Base-by-base conservation (phyloP, 2,329 filamentous ascomycete species). In the Uncinocarpus reesii region DNA sequence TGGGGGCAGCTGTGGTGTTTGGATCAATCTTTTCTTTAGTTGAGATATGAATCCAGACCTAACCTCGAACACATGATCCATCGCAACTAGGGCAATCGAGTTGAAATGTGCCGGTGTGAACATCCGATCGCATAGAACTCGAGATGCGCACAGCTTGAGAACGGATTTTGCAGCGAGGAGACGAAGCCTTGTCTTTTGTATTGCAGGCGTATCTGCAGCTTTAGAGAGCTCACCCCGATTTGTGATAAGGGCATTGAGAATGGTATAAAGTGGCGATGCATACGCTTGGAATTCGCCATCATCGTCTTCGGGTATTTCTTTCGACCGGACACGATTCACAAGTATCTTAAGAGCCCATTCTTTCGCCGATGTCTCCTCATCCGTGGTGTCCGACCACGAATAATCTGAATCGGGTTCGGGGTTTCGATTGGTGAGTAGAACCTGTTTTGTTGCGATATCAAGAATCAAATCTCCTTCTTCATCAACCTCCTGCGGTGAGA, bases 331-430 rank as follows among this genome's bases (percentile, higher is more conserved):
- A 47, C 85, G 80, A 63, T 96, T 96, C 51, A 92, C 86, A 21
- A 96, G 73, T 13, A 88, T 83, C 62, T 84, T 90, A 41, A 96
- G 70, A 1, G 89, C 84, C 71, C 87, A 81, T 49, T 81, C 78
- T 65, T 96, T 95, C 16, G 88, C 83, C 52, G 82, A 77, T 13
- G 86, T 83, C 60, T 95, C 88, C 45, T 90, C 80, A 54, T 94
- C 85, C 54, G 87, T 74, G 49, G 83, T 77, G 11, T 79, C 72
- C 13, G 81, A 78, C 83, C 86, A 90, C 3, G 74, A 72, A 13
- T 77, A 77, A 29, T 72, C 72, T 3, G 78, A 74, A n/a, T 80
- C 58, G 13, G 65, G 58, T 8, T 65, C 55, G 5, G 71, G 71
- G 0, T 53, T 42, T 29, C 82, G 81, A 23, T 83, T 80, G 54